phyloP scores from a whole-genome alignment of 768 basidiomycete genomes.

The Boletus subparvulus region DNA sequence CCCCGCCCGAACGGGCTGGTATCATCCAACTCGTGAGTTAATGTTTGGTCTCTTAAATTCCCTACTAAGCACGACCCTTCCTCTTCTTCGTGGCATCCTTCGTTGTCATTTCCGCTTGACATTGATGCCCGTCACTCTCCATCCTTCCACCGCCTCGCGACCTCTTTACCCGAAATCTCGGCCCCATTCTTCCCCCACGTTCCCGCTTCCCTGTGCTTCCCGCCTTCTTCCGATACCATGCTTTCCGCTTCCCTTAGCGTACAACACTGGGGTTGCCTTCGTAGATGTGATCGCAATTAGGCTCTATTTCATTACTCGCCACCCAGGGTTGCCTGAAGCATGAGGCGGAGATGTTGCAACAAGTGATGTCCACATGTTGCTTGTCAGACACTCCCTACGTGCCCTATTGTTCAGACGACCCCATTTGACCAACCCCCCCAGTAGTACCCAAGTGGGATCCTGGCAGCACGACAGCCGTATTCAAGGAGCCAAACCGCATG shows the following conservation, averaged over 20 bases:
- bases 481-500: not conserved
- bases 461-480: not conserved
- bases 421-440: not conserved
- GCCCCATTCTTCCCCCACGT: conserved; percentile 12
- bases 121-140: conserved; percentile 26
- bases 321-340: conserved; percentile 4
- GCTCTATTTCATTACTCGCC: conserved; percentile 1
- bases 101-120: conserved; percentile 24
- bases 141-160: conserved; percentile 10
- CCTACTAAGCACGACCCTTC: conserved; percentile 12
- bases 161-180: conserved; percentile 4
- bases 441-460: not conserved
- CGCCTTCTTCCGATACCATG: conserved; percentile 15
- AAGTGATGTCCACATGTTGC: not conserved
- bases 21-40: conserved; percentile 79
- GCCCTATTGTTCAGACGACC: not conserved
- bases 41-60: not conserved
- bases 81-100: conserved; percentile 4
- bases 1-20: conserved; percentile 69
- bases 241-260: conserved; percentile 22
- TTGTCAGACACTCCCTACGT: not conserved
- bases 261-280: conserved; percentile 32
- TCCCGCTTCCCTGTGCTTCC: conserved; percentile 6
- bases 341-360: conserved; percentile 7
- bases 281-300: conserved; percentile 18